These are phyloP conservation scores for Ephemerocybe angulata DNA, from an alignment of 768 basidiomycete genomes.

Conservation along the genomic window DNA sequence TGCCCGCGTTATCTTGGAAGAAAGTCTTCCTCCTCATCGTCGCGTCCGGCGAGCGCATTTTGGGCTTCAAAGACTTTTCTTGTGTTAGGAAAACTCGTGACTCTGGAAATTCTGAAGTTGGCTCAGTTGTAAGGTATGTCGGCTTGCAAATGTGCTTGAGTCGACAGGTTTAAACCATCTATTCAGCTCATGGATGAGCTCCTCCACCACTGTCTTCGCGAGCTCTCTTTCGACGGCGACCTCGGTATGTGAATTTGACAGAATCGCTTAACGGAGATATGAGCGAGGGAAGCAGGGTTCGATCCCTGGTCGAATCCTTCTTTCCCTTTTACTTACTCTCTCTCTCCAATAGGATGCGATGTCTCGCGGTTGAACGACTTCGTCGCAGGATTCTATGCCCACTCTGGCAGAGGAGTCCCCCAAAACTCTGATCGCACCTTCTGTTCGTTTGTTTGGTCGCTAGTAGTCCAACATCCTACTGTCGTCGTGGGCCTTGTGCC, in stretches of 20 bases:
- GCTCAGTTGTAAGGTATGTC: too few species aligned
- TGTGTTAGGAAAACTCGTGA: not conserved
- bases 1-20: not conserved
- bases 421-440: conserved; percentile 75
- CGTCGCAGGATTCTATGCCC: conserved; percentile 60
- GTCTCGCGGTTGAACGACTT: conserved; percentile 70
- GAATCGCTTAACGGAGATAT: conserved; percentile 25
- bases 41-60: not conserved
- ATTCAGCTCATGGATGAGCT: conserved; percentile 96
- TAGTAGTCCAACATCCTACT: conserved; percentile 70
- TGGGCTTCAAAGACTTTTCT: not conserved
- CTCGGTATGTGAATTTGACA: conserved; percentile 58
- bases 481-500: conserved; percentile 74
- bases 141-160: too few species aligned
- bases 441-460: conserved; percentile 77
- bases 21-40: not conserved
- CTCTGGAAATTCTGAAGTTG: not conserved
- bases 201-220: conserved; percentile 76
- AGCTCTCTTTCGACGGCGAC: conserved; percentile 88
- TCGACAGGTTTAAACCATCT: too few species aligned
- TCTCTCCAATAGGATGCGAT: conserved; percentile 55
- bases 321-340: conserved; percentile 12
- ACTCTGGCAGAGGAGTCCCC: conserved; percentile 30
- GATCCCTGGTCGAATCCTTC: conserved; percentile 3
- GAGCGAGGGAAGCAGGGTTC: conserved; percentile 7